Conservation (phyloP, 495 filamentous ascomycete genomes). For the Penicillium daleae region DNA sequence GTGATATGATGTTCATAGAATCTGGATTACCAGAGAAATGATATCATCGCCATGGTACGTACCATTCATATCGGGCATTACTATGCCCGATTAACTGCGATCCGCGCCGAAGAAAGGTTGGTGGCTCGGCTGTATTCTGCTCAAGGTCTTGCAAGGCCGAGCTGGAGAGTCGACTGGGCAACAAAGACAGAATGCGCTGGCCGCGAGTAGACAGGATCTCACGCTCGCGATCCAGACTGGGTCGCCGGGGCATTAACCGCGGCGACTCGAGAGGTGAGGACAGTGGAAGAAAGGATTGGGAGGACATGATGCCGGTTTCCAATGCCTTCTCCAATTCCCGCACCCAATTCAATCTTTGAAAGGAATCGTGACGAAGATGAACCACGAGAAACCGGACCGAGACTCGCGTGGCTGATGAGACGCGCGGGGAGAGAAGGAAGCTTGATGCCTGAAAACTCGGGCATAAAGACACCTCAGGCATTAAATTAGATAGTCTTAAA, state of each 20-base stretch:
- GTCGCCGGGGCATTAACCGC: conserved; percentile 31
- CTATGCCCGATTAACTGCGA: conserved; percentile 41
- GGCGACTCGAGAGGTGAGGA: conserved; percentile 26
- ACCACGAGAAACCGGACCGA: background rate
- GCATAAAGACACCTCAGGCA: background rate
- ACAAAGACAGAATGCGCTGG: conserved; percentile 36
- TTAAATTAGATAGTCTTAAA: background rate
- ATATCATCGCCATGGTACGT: background rate
- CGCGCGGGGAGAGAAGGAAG: no score
- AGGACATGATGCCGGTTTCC: conserved; percentile 14
- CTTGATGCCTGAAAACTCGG: background rate
- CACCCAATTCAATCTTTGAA: background rate
- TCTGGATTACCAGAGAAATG: background rate
- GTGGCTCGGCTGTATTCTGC: conserved; percentile 18
- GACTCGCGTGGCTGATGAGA: background rate
- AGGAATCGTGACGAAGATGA: background rate
- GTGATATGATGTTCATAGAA: background rate
- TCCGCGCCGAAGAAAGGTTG: conserved; percentile 24
- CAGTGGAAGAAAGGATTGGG: conserved; percentile 22
- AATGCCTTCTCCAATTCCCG: background rate
- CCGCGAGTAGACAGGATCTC: conserved; percentile 45
- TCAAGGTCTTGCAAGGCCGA: conserved; percentile 28
- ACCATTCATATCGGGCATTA: conserved; percentile 45
- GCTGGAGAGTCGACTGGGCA: conserved; percentile 35
- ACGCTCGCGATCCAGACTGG: conserved; percentile 37